Conservation (phyloP, 306 rosid genomes). For the Crotalaria pallida region DNA sequence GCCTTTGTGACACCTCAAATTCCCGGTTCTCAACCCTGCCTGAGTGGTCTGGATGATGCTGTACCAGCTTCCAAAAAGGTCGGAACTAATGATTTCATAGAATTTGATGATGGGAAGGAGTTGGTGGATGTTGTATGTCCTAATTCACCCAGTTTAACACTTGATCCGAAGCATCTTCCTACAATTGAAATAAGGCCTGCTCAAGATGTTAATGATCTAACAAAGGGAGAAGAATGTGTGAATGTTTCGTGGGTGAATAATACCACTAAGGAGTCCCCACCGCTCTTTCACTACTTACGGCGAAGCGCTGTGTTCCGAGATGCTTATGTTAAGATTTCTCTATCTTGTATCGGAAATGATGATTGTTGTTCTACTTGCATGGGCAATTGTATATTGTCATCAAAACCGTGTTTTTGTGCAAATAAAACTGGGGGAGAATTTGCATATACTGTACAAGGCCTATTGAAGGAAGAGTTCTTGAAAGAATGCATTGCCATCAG, state of each 20-base stretch:
- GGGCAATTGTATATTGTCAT: slow-evolving; percentile 63
- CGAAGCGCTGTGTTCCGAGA: slow-evolving; percentile 50
- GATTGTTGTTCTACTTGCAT: slow-evolving; percentile 76
- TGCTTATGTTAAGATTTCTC: slow-evolving; percentile 52
- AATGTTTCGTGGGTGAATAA: slow-evolving; percentile 66
- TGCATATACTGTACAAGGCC: slow-evolving; percentile 64
- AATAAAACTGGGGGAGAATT: slow-evolving; percentile 50
- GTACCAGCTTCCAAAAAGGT: slow-evolving; percentile 20
- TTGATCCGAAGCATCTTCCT: slow-evolving; percentile 37
- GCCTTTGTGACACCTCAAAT: slow-evolving; percentile 23
- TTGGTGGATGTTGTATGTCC: slow-evolving; percentile 22
- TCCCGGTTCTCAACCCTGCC: slow-evolving; percentile 11
- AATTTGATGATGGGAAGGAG: slow-evolving; percentile 27
- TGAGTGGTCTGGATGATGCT: slow-evolving; percentile 26
- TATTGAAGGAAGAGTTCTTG: slow-evolving; percentile 62
- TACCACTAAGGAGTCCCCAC: slow-evolving; percentile 37
- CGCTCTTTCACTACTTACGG: slow-evolving; percentile 61
- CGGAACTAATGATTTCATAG: slow-evolving; percentile 27
- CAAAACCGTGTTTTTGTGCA: slow-evolving; percentile 67
- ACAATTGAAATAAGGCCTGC: slow-evolving; percentile 34
- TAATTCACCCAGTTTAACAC: slow-evolving; percentile 30
- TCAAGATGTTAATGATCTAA: slow-evolving; percentile 50
- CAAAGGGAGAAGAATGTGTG: slow-evolving; percentile 83
- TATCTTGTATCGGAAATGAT: slow-evolving; percentile 54
- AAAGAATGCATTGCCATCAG: slow-evolving; percentile 61